phyloP scores from a whole-genome alignment of 2,329 filamentous ascomycete genomes.

The Periglandula ipomoeae region DNA sequence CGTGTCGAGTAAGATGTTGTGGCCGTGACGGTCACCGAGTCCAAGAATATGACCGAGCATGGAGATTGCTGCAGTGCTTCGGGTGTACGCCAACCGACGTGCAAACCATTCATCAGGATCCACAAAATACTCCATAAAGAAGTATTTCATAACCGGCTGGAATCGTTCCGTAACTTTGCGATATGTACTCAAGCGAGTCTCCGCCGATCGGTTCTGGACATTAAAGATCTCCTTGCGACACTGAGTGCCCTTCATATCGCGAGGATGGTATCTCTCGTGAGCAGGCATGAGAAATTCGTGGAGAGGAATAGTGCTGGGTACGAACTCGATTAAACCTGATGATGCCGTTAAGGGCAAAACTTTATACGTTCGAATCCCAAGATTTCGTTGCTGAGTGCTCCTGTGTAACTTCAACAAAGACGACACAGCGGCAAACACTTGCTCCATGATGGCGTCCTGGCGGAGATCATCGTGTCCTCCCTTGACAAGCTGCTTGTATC shows the following conservation, averaged over 20 bases:
- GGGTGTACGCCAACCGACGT: constrained; percentile 80
- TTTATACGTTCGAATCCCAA: constrained; percentile 94
- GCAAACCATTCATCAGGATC: constrained; percentile 96
- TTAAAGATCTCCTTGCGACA: constrained; percentile 74
- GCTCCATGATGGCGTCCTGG: constrained; percentile 98
- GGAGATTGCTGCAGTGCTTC: constrained; percentile 88
- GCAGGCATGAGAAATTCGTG: constrained; percentile 89
- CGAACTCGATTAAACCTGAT: constrained; percentile 94
- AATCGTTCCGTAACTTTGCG: constrained; percentile 72
- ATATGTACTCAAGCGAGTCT: constrained; percentile 65
- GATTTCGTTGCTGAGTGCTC: constrained; percentile 74
- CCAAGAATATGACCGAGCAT: constrained; percentile 91
- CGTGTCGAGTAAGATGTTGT: constrained; percentile 91
- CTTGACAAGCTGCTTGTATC: constrained; percentile 89
- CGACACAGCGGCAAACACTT: constrained; percentile 95
- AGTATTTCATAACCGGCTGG: constrained; percentile 89
- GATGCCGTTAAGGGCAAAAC: constrained; percentile 79
- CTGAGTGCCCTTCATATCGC: constrained; percentile 64
- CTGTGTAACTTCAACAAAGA: constrained; percentile 80
- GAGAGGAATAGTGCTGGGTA: constrained; percentile 83
- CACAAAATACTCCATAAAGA: constrained; percentile 90
- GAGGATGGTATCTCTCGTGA: constrained; percentile 77
- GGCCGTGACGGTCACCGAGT: constrained; percentile 86
- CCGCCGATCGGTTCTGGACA: constrained; percentile 60
- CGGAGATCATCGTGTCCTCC: constrained; percentile 92